Base-by-base conservation (phyloP, 2,329 filamentous ascomycete genomes). In the Exophiala calicioides region DNA sequence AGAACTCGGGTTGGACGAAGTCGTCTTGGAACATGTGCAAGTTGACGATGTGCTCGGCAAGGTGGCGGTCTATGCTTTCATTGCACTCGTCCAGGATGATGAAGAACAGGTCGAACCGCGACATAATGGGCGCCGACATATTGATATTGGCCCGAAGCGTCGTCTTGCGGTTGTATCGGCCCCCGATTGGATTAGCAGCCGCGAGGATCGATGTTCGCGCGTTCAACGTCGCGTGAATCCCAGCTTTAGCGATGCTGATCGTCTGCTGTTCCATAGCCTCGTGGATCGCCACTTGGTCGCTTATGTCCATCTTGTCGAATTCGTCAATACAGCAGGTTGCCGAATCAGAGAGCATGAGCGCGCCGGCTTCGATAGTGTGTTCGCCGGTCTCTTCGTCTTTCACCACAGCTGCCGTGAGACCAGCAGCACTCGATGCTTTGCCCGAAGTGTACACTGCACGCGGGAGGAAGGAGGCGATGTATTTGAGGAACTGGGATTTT, bases 261-360 rank as follows among this genome's bases (percentile, higher is more conserved):
- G 93, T 98, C 71, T 98, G 93, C 74, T 98, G 93, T 80, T 98
- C 93, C 93, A 98, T 98, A 50, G 93, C 93, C 81, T 98, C 93
- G 79, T 98, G 93, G 62, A 98, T 98, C 57, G 93, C 93, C 44
- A 98, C 93, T 72, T 98, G 93, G 66, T 98, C 93, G 41, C 75
- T 83, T 53, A 98, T 87, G 62, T 98, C 93, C 93, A 98, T 98
- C 75, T 98, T 98, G 80, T 98, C 93, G 60, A 98, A 98, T 66
- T 98, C 93, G 65, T 98, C 93, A 65, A 98, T 98, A 50, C 90
- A 90, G 68, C 93, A 98, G 60, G 97, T 94, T 43, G 93, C 93
- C 58, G 95, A 96, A 62, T 97, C 81, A 16, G 93, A 93, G 52
- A 98, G 76, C 93, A 98, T 97, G 47, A 98, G 81, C 9, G 93